These are phyloP conservation scores for Petrea volubilis DNA, from an alignment of 257 asterid genomes.

Conservation along the genomic window DNA sequence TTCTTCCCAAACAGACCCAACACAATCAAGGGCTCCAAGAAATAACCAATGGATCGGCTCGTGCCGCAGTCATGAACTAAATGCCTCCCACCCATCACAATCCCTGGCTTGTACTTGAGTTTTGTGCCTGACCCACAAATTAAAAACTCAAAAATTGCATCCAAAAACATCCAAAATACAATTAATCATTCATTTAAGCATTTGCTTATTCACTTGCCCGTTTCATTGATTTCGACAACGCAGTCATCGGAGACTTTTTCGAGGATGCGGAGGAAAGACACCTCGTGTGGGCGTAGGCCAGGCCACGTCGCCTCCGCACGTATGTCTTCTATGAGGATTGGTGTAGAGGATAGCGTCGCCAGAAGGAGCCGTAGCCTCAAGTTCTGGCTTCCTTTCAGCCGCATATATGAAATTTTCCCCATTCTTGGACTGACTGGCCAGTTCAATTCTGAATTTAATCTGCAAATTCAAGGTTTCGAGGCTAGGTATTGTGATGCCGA, in stretches of 20 bases:
- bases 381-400: slow-evolving; percentile 73
- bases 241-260: slow-evolving; percentile 76
- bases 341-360: slow-evolving; percentile 73
- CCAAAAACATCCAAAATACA: background rate
- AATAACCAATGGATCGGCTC: slow-evolving; percentile 73
- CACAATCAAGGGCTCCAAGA: slow-evolving; percentile 80
- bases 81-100: slow-evolving; percentile 81
- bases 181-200: background rate
- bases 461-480: background rate
- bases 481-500: background rate
- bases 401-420: slow-evolving; percentile 56
- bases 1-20: slow-evolving; percentile 84
- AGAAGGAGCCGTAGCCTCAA: slow-evolving; percentile 76
- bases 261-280: slow-evolving; percentile 77
- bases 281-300: slow-evolving; percentile 80
- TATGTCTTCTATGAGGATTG: slow-evolving; percentile 75
- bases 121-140: slow-evolving; percentile 59
- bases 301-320: slow-evolving; percentile 70
- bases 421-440: slow-evolving; percentile 20
- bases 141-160: background rate
- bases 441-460: background rate
- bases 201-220: slow-evolving; percentile 39
- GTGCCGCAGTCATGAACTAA: slow-evolving; percentile 74
- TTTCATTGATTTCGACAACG: slow-evolving; percentile 72
- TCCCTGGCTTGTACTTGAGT: slow-evolving; percentile 86